Evolutionary conservation across 805 yeast genomes (phyloP), one percentile per base, ranked within the genome.

Genomic region (Ogataea salicorniae): DNA sequence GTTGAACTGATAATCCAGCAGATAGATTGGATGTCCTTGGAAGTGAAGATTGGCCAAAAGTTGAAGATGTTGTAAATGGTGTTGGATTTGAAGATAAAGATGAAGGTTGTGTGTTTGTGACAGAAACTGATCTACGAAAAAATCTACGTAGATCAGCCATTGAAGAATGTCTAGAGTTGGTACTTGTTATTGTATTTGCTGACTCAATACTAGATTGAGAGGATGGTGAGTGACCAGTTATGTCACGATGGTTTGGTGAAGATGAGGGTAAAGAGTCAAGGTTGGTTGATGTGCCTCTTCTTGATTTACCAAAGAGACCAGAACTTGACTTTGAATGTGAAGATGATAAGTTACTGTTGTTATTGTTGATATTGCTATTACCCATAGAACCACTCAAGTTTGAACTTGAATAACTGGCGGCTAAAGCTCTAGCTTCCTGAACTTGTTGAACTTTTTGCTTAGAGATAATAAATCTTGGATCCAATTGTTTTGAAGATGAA

Each of bases 391-490:
- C 31, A 9, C 31, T 26, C 31, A 26, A 9, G 11, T 26, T 26
- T 11, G 39, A 42, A 4, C 11, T 20, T 11, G 20, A 17, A 17
- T 17, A 5, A 15, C 22, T 26, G 6, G 36, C 51, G n/a, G 58
- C 61, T 1, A 58, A 67, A 26, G 53, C 72, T 56, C 64, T 56
- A 16, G 75, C 76, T 31, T 76, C 78, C 55, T 75, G 80, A 17
- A 72, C 77, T 53, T 70, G 81, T 40, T 75, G 82, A 22, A 83
- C 80, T 46, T 86, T 78, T 51, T 84, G 94, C 58, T 87, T 81
- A 11, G 95, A 86, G 37, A 90, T 84, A 43, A 90, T 81, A 61
- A 90, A 89, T 39, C 96, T 74, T 15, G 95, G 86, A 61, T 89
- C 97, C n/a, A 90, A 81, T 33, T 81, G 75, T 15, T 74, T 71